Evolutionary conservation across 2,329 filamentous ascomycete genomes (phyloP), one percentile per base, ranked within the genome.

Genomic region (Cercospora zeae-maydis): DNA sequence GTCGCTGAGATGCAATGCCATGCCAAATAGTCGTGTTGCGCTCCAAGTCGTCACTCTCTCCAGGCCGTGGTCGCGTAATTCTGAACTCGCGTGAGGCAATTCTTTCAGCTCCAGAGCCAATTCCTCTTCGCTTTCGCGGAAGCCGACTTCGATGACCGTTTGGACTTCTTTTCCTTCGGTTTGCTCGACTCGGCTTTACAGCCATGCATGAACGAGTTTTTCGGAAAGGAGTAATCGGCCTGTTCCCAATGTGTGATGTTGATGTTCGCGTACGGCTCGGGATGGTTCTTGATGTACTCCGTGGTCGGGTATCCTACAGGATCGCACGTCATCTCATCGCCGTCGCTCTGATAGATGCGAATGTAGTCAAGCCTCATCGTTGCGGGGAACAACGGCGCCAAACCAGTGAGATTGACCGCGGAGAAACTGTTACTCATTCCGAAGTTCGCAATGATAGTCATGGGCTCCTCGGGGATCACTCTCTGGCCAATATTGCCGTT

Each of bases 401-500:
- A 75, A 30, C 82, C 84, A 1, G 80, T 81, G 62, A 86, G 75
- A 70, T 89, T 85, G 65, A 90, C 77, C 4, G 79, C 74, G 0
- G 88, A 84, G 74, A 90, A 90, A 74, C 83, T 84, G 69, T 81
- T 81, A 4, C 85, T 87, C 84, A 91, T 89, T 70, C 88, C 88
- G 69, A 90, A 84, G 71, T 91, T 91, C 77, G 86, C 81, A 68
- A 90, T 80, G 16, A 90, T 76, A 1, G 85, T 73, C 85, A 91
- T 82, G 1, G 88, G 88, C 71, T 91, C 88, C 67, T 86, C 78
- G 0, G 88, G 86, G 57, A 90, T 84, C 19, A 83, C 75, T 67
- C 88, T 80, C 68, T 88, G 84, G 6, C 86, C 88, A 61, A 91
- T 77, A 71, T 91, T 91, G 62, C 88, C 88, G 65, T 90, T 90